Evolutionary conservation across 495 filamentous ascomycete genomes (phyloP).

Genomic region (Xylaria scruposa): DNA sequence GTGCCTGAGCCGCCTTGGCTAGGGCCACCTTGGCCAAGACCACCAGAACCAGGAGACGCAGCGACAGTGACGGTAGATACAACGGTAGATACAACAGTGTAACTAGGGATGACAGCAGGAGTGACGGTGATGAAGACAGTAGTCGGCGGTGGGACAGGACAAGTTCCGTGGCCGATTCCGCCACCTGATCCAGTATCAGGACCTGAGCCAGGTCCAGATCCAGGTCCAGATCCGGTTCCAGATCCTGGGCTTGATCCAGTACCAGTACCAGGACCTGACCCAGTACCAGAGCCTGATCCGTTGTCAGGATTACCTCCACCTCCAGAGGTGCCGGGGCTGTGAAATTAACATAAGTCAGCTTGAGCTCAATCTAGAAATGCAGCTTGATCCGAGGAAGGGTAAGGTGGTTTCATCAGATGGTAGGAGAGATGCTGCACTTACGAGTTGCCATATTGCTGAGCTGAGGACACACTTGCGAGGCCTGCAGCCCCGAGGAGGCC

Average conservation of each 20-base stretch:
- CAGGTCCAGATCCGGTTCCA: slow-evolving; percentile 15
- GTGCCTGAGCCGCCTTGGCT: slow-evolving; percentile 27
- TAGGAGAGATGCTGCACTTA: slow-evolving; percentile 23
- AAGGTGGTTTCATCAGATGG: background rate
- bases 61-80: slow-evolving; percentile 38
- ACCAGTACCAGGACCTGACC: slow-evolving; percentile 19
- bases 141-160: slow-evolving; percentile 35
- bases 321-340: slow-evolving; percentile 22
- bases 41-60: slow-evolving; percentile 32
- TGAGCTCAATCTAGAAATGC: background rate
- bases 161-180: slow-evolving; percentile 31
- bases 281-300: slow-evolving; percentile 20
- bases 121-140: slow-evolving; percentile 48
- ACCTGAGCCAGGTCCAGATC: slow-evolving; percentile 21
- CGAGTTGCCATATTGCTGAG: slow-evolving; percentile 38
- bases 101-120: slow-evolving; percentile 29
- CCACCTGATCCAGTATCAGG: slow-evolving; percentile 21
- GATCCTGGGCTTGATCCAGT: slow-evolving; percentile 14
- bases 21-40: slow-evolving; percentile 29
- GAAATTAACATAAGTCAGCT: background rate
- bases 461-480: slow-evolving; percentile 36
- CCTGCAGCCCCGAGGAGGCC: slow-evolving; percentile 35
- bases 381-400: background rate
- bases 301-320: slow-evolving; percentile 15
- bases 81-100: slow-evolving; percentile 39